A percentile compares a stretch with the other conserved stretches of the same genome.
Conservation (phyloP, 1,284 basidiomycete genomes). For the Cutaneotrichosporon spelunceum region DNA sequence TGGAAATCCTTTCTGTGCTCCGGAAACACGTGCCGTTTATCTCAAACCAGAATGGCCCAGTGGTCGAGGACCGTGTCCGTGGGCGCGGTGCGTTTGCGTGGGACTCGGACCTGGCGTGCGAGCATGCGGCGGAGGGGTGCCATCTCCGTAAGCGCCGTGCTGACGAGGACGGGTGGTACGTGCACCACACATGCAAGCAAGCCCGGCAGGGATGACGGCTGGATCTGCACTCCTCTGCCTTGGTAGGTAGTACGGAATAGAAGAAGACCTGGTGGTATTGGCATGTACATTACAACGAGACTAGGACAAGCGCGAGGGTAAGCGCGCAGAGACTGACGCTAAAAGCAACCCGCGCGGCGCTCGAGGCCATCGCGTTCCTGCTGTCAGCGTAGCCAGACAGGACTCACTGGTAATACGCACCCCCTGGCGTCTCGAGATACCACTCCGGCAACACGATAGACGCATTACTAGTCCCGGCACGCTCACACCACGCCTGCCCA, state of each 20-base stretch:
- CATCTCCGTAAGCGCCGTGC: conserved; percentile 13
- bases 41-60: conserved; percentile 19
- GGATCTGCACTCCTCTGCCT: too few species aligned
- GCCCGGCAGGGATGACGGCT: too few species aligned
- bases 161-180: conserved; percentile 14
- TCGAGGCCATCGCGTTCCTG: not conserved
- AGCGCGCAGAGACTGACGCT: not conserved
- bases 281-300: not conserved
- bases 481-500: conserved; percentile 29
- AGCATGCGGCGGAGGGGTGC: conserved; percentile 5
- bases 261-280: not conserved
- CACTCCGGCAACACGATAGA: conserved; percentile 24
- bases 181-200: conserved; percentile 17
- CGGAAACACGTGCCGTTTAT: conserved; percentile 31
- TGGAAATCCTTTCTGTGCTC: conserved; percentile 20
- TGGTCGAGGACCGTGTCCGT: conserved; percentile 30
- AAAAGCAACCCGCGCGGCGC: not conserved
- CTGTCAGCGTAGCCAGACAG: not conserved
- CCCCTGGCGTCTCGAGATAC: conserved; percentile 27
- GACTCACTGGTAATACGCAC: conserved; percentile 39
- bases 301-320: not conserved
- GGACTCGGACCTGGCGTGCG: conserved; percentile 18
- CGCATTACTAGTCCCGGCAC: conserved; percentile 34
- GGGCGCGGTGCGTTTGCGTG: conserved; percentile 36
- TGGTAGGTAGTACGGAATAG: not conserved